Evolutionary conservation across 768 basidiomycete species (phyloP), one percentile per base, ranked within the genome.

Genomic region (Lactarius vividus): DNA sequence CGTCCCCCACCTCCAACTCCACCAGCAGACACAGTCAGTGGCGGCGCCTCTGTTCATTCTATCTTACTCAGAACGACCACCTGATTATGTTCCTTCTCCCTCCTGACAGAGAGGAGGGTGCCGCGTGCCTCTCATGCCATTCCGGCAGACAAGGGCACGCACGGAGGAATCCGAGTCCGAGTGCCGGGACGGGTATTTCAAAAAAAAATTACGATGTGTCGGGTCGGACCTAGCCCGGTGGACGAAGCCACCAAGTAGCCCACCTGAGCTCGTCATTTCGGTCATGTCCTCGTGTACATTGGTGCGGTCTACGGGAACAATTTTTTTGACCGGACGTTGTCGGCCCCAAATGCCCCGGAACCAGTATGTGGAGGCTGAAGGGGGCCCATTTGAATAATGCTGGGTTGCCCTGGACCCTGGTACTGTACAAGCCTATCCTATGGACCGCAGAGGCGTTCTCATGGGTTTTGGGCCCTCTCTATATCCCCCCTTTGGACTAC

Each of bases 201-300:
- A 42, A 42, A 42, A 18, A 20, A 42, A 7, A 42, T 33, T 33
- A 40, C 16, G 16, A 40, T 5, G 20, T 44, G 20, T 20, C 42
- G 42, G 49, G 49, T 11, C 13, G 49, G 49, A 28, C 49, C 11
- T 7, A 15, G 23, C n/a, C 11, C 62, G 54, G 56, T 20, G 46
- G 9, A 29, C 23, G 10, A 59, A 31, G 40, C 58, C 52, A 39
- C 63, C 63, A 33, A 55, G 20, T 44, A 54, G 10, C 37, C 58
- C 52, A 59, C 23, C 63, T 64, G 49, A 37, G 44, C 20, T n/a
- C 39, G 61, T 55, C 23, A 23, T 40, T 44, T 37, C 35, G 11
- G 35, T 37, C 40, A 13, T 44, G 57, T 59, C 29, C 29, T 9
- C 29, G 26, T 44, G 42, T n/a, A n/a, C 42, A n/a, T 44, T 20